Evolutionary conservation across 2,329 filamentous ascomycete species (phyloP), one percentile per base, ranked within the genome.

Genomic region (Knufia fluminis): DNA sequence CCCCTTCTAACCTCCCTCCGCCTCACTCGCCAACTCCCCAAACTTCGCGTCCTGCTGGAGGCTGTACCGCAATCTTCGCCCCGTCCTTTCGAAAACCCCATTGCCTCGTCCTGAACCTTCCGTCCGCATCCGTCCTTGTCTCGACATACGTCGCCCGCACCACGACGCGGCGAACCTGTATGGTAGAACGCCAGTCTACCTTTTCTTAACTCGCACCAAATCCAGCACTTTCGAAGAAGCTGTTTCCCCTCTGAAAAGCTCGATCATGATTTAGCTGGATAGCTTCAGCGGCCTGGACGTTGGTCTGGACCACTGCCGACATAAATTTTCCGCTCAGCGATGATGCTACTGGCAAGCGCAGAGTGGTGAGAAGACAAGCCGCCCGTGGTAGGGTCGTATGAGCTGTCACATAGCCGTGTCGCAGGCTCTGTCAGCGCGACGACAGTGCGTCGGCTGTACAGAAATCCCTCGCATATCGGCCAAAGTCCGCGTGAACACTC

Each of bases 201-300:
- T 49, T 23, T 31, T 32, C 26, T 49, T n/a, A 26, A 12, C 23
- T 17, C 35, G 17, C 4, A 42, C 38, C 28, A n/a, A 9, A 4
- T 41, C 41, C 9, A 49, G 20, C 6, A 36, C 46, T 41, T 49
- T 31, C 20, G 26, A 24, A 42, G 43, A 4, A 49, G 38, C 36
- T 31, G 4, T 20, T 33, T 36, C 22, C 40, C 46, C 7, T 42
- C 26, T 4, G 46, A 43, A 17, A 31, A 20, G n/a, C 35, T 19
- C 26, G 32, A 16, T 4, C 28, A 28, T 41, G 41, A 6, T 7
- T 16, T 7, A 48, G 23, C 8, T 39, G 23, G 10, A 14, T 39
- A 19, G 46, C 46, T 14, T 31, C 4, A 9, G 46, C 33, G 8
- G 14, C 6, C 19, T 39, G 16, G 23, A 48, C 17, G 44, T 46